Percentiles rank a stretch among this genome's conserved stretches.
These are phyloP conservation scores for Boeremia exigua DNA, from an alignment of 2,329 filamentous ascomycete species.

Conservation along the genomic window DNA sequence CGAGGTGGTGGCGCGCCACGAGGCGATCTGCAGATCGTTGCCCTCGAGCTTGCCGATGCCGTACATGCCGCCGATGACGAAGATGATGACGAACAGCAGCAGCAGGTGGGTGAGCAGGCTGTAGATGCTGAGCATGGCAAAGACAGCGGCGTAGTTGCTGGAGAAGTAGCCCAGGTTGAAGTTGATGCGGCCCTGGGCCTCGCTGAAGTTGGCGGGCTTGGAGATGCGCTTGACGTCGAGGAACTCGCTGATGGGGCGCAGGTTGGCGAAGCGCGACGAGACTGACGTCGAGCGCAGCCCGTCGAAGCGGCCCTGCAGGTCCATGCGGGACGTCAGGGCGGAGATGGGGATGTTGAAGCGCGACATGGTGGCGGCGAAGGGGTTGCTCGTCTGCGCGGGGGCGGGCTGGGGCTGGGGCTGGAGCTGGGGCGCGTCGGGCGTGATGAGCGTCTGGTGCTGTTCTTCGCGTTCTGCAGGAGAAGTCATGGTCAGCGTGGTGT, in stretches of 20 bases:
- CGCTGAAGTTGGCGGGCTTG: constrained; percentile 89
- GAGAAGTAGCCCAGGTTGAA: constrained; percentile 98
- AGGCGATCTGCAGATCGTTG: constrained; percentile 84
- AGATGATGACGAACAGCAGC: constrained; percentile 89
- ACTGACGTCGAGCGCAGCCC: constrained; percentile 80
- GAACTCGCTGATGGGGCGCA: constrained; percentile 91
- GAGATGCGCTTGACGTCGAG: constrained; percentile 94
- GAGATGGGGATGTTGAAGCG: constrained; percentile 93
- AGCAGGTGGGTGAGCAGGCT: constrained; percentile 85
- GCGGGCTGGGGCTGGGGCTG: constrained; percentile 14
- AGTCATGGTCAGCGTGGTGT: constrained; percentile 33
- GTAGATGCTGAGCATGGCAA: constrained; percentile 95
- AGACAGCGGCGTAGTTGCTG: constrained; percentile 95
- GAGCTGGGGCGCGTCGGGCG: constrained; percentile 19
- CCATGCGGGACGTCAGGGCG: constrained; percentile 87
- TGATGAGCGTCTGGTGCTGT: constrained; percentile 35
- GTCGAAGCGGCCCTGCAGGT: constrained; percentile 83
- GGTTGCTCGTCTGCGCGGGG: constrained; percentile 11
- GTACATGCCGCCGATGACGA: constrained; percentile 86
- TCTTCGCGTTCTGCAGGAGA: constrained; percentile 36
- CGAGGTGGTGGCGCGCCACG: constrained; percentile 81
- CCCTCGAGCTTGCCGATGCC: constrained; percentile 90
- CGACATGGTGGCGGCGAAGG: constrained; percentile 64
- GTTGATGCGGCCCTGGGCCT: constrained; percentile 90
- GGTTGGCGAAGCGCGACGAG: constrained; percentile 84